Evolutionary conservation across 2,329 filamentous ascomycete species (phyloP), one percentile per base, ranked within the genome.

Genomic region (Ophiostoma fasciatum): DNA sequence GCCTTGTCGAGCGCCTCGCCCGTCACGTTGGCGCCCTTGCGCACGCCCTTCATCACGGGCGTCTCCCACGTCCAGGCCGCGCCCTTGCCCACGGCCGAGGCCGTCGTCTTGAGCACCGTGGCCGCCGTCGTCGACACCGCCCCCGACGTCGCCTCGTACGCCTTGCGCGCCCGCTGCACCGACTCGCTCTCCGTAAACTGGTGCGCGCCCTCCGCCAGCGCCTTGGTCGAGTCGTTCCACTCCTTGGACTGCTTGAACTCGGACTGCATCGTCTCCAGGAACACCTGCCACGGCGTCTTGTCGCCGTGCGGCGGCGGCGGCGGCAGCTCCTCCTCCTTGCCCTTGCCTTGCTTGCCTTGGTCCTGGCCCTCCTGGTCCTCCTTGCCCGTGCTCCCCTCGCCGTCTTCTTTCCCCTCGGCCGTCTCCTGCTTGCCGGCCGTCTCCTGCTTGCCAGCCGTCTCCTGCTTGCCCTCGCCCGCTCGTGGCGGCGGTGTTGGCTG

Each of bases 211-310:
- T 82, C 83, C 14, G 83, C 82, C 28, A 98, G 71, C 46, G 90
- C 83, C 63, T 98, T 96, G 28, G 88, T 98, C 29, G 84, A 93
- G 54, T 98, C 90, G 52, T 98, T 94, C 90, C 90, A 98, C 57
- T 98, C 90, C 55, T 96, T 94, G 13, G 87, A 96, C 35, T 84
- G 82, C 58, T 94, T 85, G 62, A 98, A 93, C 60, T 98, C 90
- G 39, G 68, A 71, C 56, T 83, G 75, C 60, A 98, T 74, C n/a
- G 90, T 98, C 54, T 98, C 90, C 52, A 83, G 83, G 63, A 98
- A 98, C 22, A 98, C 90, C 56, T 96, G 84, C 87, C 90, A 96
- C 36, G 90, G 90, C 4, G 88, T 90, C 67, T 98, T 98, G 63
- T 94, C 85, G 42, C 90, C 90, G 53, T 98, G 90, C 15, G 87